These are phyloP conservation scores for Sporothrix pseudoabietina DNA, from an alignment of 2,329 filamentous ascomycete genomes.

Conservation along the genomic window DNA sequence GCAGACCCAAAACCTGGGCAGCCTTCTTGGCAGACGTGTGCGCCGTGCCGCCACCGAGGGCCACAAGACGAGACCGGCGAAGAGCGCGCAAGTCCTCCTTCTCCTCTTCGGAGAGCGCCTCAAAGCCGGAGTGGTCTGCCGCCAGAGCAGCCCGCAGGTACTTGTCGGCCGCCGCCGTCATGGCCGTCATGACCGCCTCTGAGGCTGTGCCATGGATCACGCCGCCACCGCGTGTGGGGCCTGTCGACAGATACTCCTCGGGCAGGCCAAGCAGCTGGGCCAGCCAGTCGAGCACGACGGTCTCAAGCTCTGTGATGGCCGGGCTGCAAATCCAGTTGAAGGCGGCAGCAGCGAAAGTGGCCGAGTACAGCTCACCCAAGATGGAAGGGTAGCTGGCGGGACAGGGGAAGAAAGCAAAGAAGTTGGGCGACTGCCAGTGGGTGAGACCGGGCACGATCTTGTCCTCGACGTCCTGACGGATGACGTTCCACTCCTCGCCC, in stretches of 20 bases:
- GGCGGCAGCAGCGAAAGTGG: constrained; percentile 83
- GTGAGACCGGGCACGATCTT: constrained; percentile 92
- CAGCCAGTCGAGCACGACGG: constrained; percentile 89
- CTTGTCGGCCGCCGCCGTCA: constrained; percentile 84
- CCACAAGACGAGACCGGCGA: constrained; percentile 72
- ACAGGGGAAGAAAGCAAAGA: constrained; percentile 94
- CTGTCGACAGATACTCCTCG: constrained; percentile 70
- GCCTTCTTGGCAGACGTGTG: constrained; percentile 88
- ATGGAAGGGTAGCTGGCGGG: constrained; percentile 80
- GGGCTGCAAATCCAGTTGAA: constrained; percentile 98
- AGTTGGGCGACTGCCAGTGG: constrained; percentile 90
- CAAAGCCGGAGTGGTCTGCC: constrained; percentile 44
- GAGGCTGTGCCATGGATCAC: constrained; percentile 93
- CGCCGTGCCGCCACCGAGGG: constrained; percentile 74
- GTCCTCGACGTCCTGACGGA: constrained; percentile 78
- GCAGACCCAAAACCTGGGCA: constrained; percentile 81
- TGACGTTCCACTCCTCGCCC: constrained; percentile 74
- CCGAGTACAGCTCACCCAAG: constrained; percentile 88
- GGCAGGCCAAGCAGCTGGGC: constrained; percentile 75
- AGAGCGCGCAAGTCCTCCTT: constrained; percentile 70
- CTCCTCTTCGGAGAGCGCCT: constrained; percentile 46
- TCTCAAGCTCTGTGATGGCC: constrained; percentile 90
- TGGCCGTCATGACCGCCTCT: constrained; percentile 81
- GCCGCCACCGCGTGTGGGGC: constrained; percentile 73
- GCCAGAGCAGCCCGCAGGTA: constrained; percentile 57